A percentile compares a stretch with the other conserved stretches of the same genome.
Conservation (phyloP, 768 basidiomycete species). For the Suillus luteus region DNA sequence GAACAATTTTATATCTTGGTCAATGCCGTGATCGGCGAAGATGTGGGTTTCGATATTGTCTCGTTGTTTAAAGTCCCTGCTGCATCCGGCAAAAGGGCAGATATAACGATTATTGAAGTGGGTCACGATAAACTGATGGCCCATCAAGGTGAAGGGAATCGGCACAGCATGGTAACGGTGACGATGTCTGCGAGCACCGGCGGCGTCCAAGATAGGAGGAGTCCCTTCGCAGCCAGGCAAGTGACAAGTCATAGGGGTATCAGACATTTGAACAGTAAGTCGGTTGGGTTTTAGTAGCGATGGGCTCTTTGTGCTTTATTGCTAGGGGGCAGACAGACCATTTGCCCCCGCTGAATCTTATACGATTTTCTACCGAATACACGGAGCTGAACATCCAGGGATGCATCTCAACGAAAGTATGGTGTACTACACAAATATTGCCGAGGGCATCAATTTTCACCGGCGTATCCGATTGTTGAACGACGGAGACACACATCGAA, state of each 20-base stretch:
- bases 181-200: background rate
- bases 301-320: too few relatives aligned
- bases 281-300: too few relatives aligned
- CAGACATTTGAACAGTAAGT: background rate
- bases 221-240: background rate
- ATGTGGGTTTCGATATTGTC: background rate
- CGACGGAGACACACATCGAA: too few relatives aligned
- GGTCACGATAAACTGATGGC: background rate
- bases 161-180: background rate
- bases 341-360: too few relatives aligned
- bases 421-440: too few relatives aligned
- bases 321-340: too few relatives aligned
- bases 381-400: too few relatives aligned
- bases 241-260: background rate
- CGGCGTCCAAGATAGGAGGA: background rate
- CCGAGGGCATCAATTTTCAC: too few relatives aligned
- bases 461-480: too few relatives aligned
- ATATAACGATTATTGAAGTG: background rate
- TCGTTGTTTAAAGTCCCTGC: background rate
- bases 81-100: background rate
- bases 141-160: background rate
- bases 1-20: background rate
- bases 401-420: too few relatives aligned
- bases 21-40: background rate
- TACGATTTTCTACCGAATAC: too few relatives aligned